These are phyloP conservation scores for Coemansia sp. DNA, from an alignment of 192 early-diverging fungal species.

Conservation along the genomic window DNA sequence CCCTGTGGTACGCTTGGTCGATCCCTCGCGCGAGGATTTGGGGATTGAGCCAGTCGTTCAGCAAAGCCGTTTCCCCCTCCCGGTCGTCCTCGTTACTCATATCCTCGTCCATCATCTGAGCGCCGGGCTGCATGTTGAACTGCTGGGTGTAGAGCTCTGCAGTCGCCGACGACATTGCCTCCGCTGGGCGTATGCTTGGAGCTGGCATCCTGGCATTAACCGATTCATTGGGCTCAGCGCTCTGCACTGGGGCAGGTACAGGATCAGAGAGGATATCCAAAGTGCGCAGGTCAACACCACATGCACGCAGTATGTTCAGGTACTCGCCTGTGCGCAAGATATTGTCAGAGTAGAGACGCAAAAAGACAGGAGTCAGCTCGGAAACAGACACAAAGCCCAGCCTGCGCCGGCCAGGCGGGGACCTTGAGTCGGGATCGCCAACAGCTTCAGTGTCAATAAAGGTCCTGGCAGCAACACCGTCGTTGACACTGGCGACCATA, in stretches of 20 bases:
- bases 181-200: constrained; percentile 8
- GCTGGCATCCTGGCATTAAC: not conserved
- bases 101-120: constrained; percentile 2
- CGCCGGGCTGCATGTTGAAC: not conserved
- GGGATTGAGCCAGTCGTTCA: constrained; percentile 37
- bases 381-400: constrained; percentile 36
- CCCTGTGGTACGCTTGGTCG: constrained; percentile 82
- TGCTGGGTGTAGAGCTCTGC: constrained; percentile 4
- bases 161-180: constrained; percentile 1
- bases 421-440: constrained; percentile 11
- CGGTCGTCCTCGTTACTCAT: constrained; percentile 6
- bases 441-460: constrained; percentile 71
- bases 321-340: constrained; percentile 93
- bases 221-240: not conserved
- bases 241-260: not conserved
- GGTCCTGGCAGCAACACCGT: constrained; percentile 63
- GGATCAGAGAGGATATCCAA: constrained; percentile 15
- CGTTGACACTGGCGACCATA: constrained; percentile 79
- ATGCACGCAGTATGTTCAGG: constrained; percentile 89
- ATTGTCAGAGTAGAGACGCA: constrained; percentile 75
- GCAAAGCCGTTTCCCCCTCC: constrained; percentile 1
- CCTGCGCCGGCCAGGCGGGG: not conserved
- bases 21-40: constrained; percentile 65
- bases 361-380: constrained; percentile 68
- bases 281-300: constrained; percentile 53